These are phyloP conservation scores for Exophiala viscosa DNA, from an alignment of 2,329 filamentous ascomycete genomes.

Conservation along the genomic window DNA sequence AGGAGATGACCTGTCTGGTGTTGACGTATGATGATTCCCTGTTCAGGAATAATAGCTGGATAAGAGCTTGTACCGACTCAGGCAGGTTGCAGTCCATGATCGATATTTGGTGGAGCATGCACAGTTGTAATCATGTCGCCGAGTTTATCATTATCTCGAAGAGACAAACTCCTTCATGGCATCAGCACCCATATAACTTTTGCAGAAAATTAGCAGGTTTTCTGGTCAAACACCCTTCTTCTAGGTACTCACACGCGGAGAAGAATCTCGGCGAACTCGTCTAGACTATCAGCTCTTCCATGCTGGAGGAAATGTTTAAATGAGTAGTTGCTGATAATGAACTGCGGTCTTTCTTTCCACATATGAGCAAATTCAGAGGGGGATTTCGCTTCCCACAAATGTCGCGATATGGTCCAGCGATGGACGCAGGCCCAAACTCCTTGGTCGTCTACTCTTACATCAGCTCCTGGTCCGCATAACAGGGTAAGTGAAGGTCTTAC, in stretches of 20 bases:
- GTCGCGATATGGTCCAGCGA: slow-evolving; percentile 2
- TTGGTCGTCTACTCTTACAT: neutral
- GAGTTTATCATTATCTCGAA: too few species aligned
- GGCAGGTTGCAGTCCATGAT: too few species aligned
- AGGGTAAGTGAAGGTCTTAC: neutral
- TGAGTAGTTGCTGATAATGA: neutral
- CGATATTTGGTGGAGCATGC: too few species aligned
- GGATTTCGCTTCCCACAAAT: slow-evolving; percentile 1
- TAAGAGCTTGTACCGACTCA: too few species aligned
- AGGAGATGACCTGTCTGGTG: neutral
- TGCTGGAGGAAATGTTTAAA: slow-evolving; percentile 1
- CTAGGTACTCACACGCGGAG: neutral
- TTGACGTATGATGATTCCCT: too few species aligned
- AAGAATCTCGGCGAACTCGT: slow-evolving; percentile 3
- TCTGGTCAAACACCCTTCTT: too few species aligned
- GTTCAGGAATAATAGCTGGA: too few species aligned
- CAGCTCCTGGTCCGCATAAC: neutral
- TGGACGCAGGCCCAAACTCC: neutral
- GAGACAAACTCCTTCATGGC: too few species aligned
- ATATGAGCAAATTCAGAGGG: neutral
- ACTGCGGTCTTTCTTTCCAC: slow-evolving; percentile 3
- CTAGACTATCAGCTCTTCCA: neutral
- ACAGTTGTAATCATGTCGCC: too few species aligned
- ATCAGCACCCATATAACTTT: too few species aligned
- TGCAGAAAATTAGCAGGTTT: too few species aligned